Conservation (phyloP, 345 rosid genomes). For the Eutrema yunnanense region DNA sequence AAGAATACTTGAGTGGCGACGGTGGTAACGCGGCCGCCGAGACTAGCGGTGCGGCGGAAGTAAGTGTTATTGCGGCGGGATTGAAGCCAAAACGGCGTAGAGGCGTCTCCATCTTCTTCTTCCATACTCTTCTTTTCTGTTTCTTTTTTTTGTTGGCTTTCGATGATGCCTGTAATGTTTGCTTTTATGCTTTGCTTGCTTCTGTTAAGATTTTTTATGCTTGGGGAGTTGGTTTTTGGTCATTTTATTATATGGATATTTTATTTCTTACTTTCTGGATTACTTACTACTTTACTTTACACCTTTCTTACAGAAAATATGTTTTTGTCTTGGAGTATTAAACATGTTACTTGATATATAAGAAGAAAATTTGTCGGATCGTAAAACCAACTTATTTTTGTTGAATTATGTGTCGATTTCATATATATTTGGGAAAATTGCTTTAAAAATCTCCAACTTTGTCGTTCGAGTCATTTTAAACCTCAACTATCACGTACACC, state of each 20-base stretch:
- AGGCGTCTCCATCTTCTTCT: slow-evolving; percentile 43
- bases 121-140: slow-evolving; percentile 33
- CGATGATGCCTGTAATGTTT: slow-evolving; percentile 7
- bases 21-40: slow-evolving; percentile 16
- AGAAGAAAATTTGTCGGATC: neutral
- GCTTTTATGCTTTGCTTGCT: slow-evolving; percentile 24
- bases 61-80: slow-evolving; percentile 30
- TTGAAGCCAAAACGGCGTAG: slow-evolving; percentile 75
- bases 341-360: neutral
- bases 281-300: neutral
- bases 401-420: neutral
- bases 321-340: slow-evolving; percentile 12
- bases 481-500: too few species aligned
- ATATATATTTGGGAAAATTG: too few species aligned
- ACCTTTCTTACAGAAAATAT: neutral
- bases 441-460: too few species aligned
- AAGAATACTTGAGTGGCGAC: slow-evolving; percentile 33
- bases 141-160: slow-evolving; percentile 12
- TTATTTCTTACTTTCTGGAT: neutral
- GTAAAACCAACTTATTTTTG: neutral
- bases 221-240: neutral
- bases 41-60: slow-evolving; percentile 27
- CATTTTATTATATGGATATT: neutral
- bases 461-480: too few species aligned
- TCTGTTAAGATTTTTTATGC: neutral